Evolutionary conservation across 2,329 filamentous ascomycete genomes (phyloP), one percentile per base, ranked within the genome.

Genomic region (Ceratocystis destructans): DNA sequence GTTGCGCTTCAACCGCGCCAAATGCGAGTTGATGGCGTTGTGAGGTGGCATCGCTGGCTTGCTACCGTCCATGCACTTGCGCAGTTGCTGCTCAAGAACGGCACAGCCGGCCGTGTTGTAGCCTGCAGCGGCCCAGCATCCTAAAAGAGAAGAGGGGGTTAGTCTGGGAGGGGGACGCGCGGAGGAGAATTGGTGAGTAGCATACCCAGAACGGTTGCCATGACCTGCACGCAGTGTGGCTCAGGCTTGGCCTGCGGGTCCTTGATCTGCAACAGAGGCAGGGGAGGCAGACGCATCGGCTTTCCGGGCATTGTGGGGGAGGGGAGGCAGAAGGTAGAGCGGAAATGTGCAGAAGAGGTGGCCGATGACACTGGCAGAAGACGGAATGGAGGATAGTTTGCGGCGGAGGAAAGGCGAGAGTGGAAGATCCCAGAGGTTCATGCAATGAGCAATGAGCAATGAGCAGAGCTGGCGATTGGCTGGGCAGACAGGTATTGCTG

Each of bases 1-100:
- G 79, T 70, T 85, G 82, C 72, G 87, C 82, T 77, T 87, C 83
- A 79, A 95, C 79, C 94, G 84, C 70, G 83, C 83, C 55, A 97
- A 79, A 75, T 96, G 92, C 80, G 92, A 92, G 78, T 97, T 97
- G 83, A 97, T 91, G 75, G 86, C 93, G 79, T 87, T 90, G 12
- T 76, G 71, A 55, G 76, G 71, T 68, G 75, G 79, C 31, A 46
- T 64, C 5, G 28, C 66, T 5, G 66, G 64, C 80, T 73, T 84
- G 69, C 87, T 86, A 66, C 83, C 83, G 79, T 97, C 93, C 90
- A 96, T 96, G 77, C 85, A 88, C 41, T 76, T 75, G 33, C 86
- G 81, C 68, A 88, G 77, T 64, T 83, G 79, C 66, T 79, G 79
- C 75, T 87, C 84, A 70, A 87, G 73, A 53, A 79, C 78, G 28